Conservation (phyloP, 2,329 filamentous ascomycete species). For the Kalmusia sp. region DNA sequence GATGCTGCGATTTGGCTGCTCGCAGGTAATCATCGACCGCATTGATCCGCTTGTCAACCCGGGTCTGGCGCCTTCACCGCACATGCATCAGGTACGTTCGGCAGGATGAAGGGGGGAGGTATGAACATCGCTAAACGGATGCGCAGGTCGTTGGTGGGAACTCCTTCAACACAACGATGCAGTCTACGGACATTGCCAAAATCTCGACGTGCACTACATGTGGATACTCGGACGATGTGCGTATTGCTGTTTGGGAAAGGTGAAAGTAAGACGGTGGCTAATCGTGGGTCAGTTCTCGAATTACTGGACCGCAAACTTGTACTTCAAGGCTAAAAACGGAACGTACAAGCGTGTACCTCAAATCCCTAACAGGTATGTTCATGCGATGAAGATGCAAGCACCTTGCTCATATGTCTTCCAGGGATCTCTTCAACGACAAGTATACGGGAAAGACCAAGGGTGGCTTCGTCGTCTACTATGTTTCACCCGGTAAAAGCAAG, state of each 20-base stretch:
- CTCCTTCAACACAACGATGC: constrained; percentile 57
- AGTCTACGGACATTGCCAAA: constrained; percentile 31
- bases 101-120: background rate
- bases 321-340: constrained; percentile 35
- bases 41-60: constrained; percentile 47
- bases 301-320: constrained; percentile 43
- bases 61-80: constrained; percentile 40
- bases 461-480: constrained; percentile 57
- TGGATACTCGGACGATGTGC: constrained; percentile 50
- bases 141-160: constrained; percentile 31
- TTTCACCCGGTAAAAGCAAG: constrained; percentile 48
- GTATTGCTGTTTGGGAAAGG: constrained; percentile 3
- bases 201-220: constrained; percentile 52
- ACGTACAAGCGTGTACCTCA: constrained; percentile 50
- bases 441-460: constrained; percentile 44
- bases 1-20: constrained; percentile 42
- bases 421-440: constrained; percentile 44
- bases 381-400: background rate
- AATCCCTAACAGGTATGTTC: constrained; percentile 28
- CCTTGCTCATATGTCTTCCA: constrained; percentile 16
- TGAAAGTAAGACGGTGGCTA: background rate
- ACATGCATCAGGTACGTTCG: constrained; percentile 46
- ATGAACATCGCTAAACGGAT: background rate
- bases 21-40: constrained; percentile 39
- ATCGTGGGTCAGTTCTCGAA: constrained; percentile 27